phyloP scores from a whole-genome alignment of 148 eudicot genomes.

The Drosera capensis region DNA sequence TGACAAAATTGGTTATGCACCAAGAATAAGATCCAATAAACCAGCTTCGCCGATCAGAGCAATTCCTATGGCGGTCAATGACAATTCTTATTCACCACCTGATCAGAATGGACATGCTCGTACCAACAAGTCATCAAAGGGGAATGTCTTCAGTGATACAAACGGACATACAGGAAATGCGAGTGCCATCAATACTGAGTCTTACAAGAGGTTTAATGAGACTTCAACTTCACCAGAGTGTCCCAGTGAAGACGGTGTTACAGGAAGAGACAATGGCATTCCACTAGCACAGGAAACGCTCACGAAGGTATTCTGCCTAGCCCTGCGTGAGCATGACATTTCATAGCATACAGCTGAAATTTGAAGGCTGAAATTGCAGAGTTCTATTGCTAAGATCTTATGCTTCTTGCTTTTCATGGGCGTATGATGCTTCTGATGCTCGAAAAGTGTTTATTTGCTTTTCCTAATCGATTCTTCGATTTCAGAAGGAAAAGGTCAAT shows the following conservation, averaged over 20 bases:
- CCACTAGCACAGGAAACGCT: conserved; percentile 1
- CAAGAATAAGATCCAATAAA: conserved; percentile 17
- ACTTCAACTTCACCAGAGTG: neutral
- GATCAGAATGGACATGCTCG: conserved; percentile 3
- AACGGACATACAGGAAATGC: too few species aligned
- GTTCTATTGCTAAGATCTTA: too few species aligned
- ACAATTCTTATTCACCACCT: conserved; percentile 7
- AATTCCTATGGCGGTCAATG: conserved; percentile 8
- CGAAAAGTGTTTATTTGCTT: too few species aligned
- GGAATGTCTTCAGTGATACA: neutral
- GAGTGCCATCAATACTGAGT: too few species aligned
- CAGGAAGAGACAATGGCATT: conserved; percentile 1
- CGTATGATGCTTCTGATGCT: too few species aligned
- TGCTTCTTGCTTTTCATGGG: too few species aligned
- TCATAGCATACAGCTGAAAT: too few species aligned
- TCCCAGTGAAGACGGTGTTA: conserved; percentile 7
- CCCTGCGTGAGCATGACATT: neutral
- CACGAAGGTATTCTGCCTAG: neutral
- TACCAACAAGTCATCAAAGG: neutral
- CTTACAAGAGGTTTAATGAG: neutral
- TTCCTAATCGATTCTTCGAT: neutral
- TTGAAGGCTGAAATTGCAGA: too few species aligned
- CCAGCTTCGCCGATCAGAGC: conserved; percentile 9
- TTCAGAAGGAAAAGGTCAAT: conserved; percentile 6
- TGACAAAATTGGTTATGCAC: conserved; percentile 59